Evolutionary conservation across 2,329 filamentous ascomycete species (phyloP).

Genomic region (Ilyonectria sp.): DNA sequence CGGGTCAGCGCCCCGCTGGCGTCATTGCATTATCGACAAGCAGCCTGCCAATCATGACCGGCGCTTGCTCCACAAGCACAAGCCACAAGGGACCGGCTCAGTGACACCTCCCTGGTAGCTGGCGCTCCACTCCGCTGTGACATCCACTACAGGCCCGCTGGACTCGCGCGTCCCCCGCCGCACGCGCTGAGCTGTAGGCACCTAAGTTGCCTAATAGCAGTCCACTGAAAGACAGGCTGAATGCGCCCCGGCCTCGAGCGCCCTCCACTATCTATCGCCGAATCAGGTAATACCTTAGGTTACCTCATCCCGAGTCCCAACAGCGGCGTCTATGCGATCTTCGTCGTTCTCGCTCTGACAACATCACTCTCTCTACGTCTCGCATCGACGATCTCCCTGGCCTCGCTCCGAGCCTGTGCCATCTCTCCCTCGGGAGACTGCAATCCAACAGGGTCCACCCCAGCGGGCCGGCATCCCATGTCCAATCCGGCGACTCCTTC

Average conservation of each 20-base stretch:
- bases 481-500: conserved; percentile 31
- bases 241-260: conserved; percentile 3
- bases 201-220: conserved; percentile 20
- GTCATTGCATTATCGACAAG: conserved; percentile 48
- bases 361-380: conserved; percentile 8
- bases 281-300: conserved; percentile 25
- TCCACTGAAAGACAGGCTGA: conserved; percentile 21
- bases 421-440: conserved; percentile 20
- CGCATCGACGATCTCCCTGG: conserved; percentile 10
- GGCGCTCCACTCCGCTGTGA: conserved; percentile 6
- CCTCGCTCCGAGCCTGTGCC: conserved; percentile 16
- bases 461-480: conserved; percentile 27
- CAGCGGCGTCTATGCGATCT: conserved; percentile 22
- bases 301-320: conserved; percentile 9
- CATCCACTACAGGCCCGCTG: background rate
- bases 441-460: conserved; percentile 22
- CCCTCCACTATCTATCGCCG: conserved; percentile 19
- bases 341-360: conserved; percentile 12
- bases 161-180: conserved; percentile 18
- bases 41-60: conserved; percentile 25
- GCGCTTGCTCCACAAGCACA: conserved; percentile 6
- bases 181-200: conserved; percentile 10
- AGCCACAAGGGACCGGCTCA: conserved; percentile 11
- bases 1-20: conserved; percentile 38
- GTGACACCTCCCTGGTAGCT: conserved; percentile 10